Base-by-base conservation (phyloP, 805 yeast species). In the Zygoascus bituminiphila region DNA sequence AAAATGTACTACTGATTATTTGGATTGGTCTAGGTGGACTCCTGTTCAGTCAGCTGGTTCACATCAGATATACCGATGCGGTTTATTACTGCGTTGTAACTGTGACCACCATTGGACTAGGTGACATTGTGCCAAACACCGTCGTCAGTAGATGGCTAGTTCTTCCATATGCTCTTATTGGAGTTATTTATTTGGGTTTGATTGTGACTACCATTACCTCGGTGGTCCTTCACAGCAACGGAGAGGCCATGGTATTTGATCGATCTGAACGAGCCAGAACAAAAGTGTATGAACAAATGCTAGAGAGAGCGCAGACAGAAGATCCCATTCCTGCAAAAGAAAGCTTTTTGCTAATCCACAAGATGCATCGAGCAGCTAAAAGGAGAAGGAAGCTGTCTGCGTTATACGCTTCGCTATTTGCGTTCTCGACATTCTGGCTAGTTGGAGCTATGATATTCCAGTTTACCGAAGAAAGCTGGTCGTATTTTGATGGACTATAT, bases 1-100 rank as follows among this genome's bases (percentile, higher is more conserved):
- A 83, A 59, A 81, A 85, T 4, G 71, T 82, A n/a, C 54, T 75
- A 2, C 68, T 85, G 25, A 74, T 83, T 1, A 56, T 77, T 4
- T 87, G 95, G 94, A 65, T 85, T 19, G 73, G 80, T 2, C 71
- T 82, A 63, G 95, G 95, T 9, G 76, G 85, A 1, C 82, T 77
- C 1, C 61, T 78, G 56, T 79, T 79, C 55, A 68, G 77, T 0
- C 57, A 65, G 3, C 48, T 80, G 42, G 54, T 79, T 36, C 61
- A 69, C 38, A 57, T 78, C 8, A 68, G 73, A 1, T 84, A 74
- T 60, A 88, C 88, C 0, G 72, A 79, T n/a, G 79, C 85, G 0
- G 61, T 86, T 42, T 88, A 85, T 60, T 86, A 75, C 61, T 79
- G 88, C 56, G 75, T 77, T 9, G 88, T 84, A 1, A 80, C 94